Evolutionary conservation across 108 stramenopile genomes (phyloP).

Genomic region (Epithemia pelagica): DNA sequence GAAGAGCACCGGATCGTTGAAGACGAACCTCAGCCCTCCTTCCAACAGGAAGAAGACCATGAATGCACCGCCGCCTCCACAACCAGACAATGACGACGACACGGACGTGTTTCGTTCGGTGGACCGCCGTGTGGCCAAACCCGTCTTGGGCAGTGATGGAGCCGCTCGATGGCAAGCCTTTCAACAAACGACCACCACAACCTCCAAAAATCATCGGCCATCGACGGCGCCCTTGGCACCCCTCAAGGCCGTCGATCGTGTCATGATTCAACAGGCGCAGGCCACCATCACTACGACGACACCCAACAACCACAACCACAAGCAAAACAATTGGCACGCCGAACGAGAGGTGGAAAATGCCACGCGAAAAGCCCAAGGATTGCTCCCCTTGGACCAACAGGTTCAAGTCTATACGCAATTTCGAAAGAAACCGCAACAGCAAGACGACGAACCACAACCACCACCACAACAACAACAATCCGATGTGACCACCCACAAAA

Average conservation of each 20-base stretch:
- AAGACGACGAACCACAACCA: slow-evolving; percentile 4
- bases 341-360: slow-evolving; percentile 63
- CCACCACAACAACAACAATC: slow-evolving; percentile 23
- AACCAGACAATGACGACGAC: not conserved
- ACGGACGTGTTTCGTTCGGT: slow-evolving; percentile 67
- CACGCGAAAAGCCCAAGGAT: too few species aligned
- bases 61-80: too few species aligned
- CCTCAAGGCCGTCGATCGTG: slow-evolving; percentile 62
- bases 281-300: too few species aligned
- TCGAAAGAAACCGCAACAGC: slow-evolving; percentile 22
- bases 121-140: slow-evolving; percentile 70
- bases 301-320: too few species aligned
- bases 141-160: slow-evolving; percentile 73
- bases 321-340: too few species aligned
- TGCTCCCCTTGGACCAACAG: too few species aligned
- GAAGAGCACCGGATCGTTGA: too few species aligned
- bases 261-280: slow-evolving; percentile 31
- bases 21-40: too few species aligned
- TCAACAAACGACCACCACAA: slow-evolving; percentile 13
- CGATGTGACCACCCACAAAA: slow-evolving; percentile 34
- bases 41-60: too few species aligned
- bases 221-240: slow-evolving; percentile 57
- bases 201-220: not conserved
- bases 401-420: slow-evolving; percentile 43
- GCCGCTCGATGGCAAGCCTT: slow-evolving; percentile 74